A percentile compares a stretch with the other conserved stretches of the same genome.
These are phyloP conservation scores for Globisporangium recalcitrans DNA, from an alignment of 352 stramenopile species.

Conservation along the genomic window DNA sequence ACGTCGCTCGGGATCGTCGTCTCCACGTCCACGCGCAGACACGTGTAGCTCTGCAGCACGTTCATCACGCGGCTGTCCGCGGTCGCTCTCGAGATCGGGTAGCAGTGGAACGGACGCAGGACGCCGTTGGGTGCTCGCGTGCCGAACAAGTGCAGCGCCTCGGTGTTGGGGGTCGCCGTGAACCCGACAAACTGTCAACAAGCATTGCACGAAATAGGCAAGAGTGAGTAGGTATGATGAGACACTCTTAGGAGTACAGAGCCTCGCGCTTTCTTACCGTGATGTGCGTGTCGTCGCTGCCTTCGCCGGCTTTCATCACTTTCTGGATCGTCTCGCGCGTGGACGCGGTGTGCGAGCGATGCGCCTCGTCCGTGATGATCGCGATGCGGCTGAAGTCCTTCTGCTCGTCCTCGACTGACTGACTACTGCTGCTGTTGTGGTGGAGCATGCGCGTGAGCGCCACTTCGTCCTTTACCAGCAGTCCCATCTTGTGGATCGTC, in stretches of 20 bases:
- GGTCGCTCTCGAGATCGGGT: slow-evolving; percentile 58
- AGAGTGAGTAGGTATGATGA: too few species aligned
- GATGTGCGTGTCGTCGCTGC: slow-evolving; percentile 26
- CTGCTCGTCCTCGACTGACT: background rate
- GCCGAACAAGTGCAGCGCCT: slow-evolving; percentile 72
- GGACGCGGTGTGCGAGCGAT: slow-evolving; percentile 67
- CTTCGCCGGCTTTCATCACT: slow-evolving; percentile 50
- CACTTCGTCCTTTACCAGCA: slow-evolving; percentile 65
- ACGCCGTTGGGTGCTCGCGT: slow-evolving; percentile 15
- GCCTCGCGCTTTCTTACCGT: slow-evolving; percentile 23
- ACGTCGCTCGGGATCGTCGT: slow-evolving; percentile 45
- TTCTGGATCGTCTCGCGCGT: slow-evolving; percentile 65
- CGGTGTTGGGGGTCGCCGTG: slow-evolving; percentile 64
- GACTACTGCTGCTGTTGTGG: slow-evolving; percentile 22
- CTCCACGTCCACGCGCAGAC: slow-evolving; percentile 46
- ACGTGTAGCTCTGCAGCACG: slow-evolving; percentile 59
- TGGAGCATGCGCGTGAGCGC: slow-evolving; percentile 61
- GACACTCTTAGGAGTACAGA: background rate
- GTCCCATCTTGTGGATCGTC: slow-evolving; percentile 75
- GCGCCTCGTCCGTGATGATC: slow-evolving; percentile 81
- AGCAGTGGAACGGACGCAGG: slow-evolving; percentile 59
- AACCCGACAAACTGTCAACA: slow-evolving; percentile 68
- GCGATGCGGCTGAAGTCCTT: slow-evolving; percentile 49
- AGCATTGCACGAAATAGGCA: background rate
- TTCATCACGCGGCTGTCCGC: slow-evolving; percentile 55